These are phyloP conservation scores for Aspergillus leporis DNA, from an alignment of 495 filamentous ascomycete species.

Conservation along the genomic window DNA sequence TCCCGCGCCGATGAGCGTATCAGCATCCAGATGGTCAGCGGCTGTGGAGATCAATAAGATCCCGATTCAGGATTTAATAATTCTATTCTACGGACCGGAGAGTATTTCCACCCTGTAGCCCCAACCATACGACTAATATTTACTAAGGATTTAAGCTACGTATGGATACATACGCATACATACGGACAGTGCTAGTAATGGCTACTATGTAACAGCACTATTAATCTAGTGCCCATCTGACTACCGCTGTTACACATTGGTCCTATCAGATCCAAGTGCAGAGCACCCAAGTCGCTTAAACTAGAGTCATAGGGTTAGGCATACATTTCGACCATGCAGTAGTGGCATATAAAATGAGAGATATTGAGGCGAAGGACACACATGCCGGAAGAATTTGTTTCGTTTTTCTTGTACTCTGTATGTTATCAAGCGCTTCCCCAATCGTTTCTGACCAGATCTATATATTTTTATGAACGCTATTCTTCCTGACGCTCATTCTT, in stretches of 20 bases:
- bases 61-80: neutral
- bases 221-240: neutral
- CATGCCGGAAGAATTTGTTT: neutral
- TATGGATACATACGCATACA: neutral
- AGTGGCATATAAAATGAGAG: neutral
- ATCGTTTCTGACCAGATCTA: too few species aligned
- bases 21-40: neutral
- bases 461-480: neutral
- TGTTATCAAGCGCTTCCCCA: neutral
- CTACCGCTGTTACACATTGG: neutral
- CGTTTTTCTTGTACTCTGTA: neutral
- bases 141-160: neutral
- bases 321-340: neutral
- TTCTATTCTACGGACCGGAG: neutral
- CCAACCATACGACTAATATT: neutral
- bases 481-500: neutral
- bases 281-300: neutral
- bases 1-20: neutral
- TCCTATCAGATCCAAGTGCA: neutral
- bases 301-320: neutral
- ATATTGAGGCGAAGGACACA: neutral
- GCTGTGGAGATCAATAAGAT: constrained; percentile 1
- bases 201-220: neutral
- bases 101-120: neutral
- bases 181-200: too few species aligned